Percentiles rank a stretch among this genome's conserved stretches.
These are phyloP conservation scores for Candida nemodendra DNA, from an alignment of 805 yeast species.

Conservation along the genomic window DNA sequence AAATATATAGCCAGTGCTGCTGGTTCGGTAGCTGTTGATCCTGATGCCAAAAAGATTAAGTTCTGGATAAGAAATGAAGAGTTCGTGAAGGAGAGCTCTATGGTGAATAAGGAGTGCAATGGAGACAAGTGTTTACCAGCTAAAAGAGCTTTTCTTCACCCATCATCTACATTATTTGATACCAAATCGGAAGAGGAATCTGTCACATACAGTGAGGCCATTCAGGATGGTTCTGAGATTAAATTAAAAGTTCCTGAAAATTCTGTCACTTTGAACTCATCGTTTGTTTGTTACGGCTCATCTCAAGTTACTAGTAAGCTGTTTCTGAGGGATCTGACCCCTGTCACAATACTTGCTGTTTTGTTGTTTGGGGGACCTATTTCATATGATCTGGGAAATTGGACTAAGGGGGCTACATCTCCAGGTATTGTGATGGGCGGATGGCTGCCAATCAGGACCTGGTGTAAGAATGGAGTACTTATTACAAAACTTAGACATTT, in stretches of 20 bases:
- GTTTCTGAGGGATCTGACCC: conserved; percentile 75
- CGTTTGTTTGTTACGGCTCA: conserved; percentile 62
- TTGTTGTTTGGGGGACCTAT: conserved; percentile 81
- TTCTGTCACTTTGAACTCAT: conserved; percentile 40
- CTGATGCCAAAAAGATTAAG: conserved; percentile 71
- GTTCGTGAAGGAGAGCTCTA: conserved; percentile 35
- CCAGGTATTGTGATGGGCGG: conserved; percentile 84
- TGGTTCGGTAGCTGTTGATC: conserved; percentile 85
- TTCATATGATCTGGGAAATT: conserved; percentile 49
- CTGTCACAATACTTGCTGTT: conserved; percentile 68
- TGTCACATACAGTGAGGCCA: conserved; percentile 13
- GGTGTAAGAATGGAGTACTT: conserved; percentile 92
- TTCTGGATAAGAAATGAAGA: conserved; percentile 71
- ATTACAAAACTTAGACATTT: conserved; percentile 65
- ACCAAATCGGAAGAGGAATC: conserved; percentile 29
- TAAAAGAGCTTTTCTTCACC: conserved; percentile 78
- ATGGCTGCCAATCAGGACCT: conserved; percentile 89
- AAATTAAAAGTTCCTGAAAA: conserved; percentile 18
- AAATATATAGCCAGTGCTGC: conserved; percentile 64
- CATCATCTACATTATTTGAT: conserved; percentile 70
- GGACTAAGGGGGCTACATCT: conserved; percentile 46
- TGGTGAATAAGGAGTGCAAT: conserved; percentile 12
- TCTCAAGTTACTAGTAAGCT: conserved; percentile 63
- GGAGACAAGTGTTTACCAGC: conserved; percentile 45
- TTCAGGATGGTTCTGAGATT: conserved; percentile 3